phyloP scores from a whole-genome alignment of 192 early-diverging fungal species.

The Gigaspora rosea region DNA sequence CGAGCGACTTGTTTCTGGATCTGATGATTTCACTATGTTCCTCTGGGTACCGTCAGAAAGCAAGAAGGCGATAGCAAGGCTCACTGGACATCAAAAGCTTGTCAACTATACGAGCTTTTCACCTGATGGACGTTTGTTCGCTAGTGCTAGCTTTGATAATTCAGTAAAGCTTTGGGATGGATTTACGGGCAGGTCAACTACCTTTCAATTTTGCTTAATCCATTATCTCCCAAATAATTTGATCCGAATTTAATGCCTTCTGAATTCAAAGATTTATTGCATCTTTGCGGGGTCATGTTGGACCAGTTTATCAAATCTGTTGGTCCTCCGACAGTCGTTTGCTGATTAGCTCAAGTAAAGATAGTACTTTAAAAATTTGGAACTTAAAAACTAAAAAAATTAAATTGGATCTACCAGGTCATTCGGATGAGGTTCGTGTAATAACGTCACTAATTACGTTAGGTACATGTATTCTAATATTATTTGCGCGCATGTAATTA shows the following conservation, averaged over 20 bases:
- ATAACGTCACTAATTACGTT: background rate
- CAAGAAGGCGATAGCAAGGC: conserved; percentile 79
- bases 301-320: conserved; percentile 93
- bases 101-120: conserved; percentile 95
- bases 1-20: conserved; percentile 88
- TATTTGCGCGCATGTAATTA: background rate
- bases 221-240: conserved; percentile 22
- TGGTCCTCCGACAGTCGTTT: conserved; percentile 94
- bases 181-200: conserved; percentile 64
- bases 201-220: background rate
- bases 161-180: conserved; percentile 98
- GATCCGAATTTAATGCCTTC: background rate
- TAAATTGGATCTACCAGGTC: conserved; percentile 93
- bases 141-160: conserved; percentile 96
- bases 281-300: conserved; percentile 93
- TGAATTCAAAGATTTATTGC: conserved; percentile 64
- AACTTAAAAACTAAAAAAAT: conserved; percentile 88
- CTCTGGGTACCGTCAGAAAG: conserved; percentile 85
- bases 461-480: background rate
- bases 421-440: conserved; percentile 78
- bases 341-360: conserved; percentile 86
- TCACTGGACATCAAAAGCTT: conserved; percentile 94
- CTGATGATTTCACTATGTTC: conserved; percentile 97
- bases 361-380: conserved; percentile 94
- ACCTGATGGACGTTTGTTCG: conserved; percentile 85